phyloP scores from a whole-genome alignment of 192 early-diverging fungal species.

The Coemansia sp. region DNA sequence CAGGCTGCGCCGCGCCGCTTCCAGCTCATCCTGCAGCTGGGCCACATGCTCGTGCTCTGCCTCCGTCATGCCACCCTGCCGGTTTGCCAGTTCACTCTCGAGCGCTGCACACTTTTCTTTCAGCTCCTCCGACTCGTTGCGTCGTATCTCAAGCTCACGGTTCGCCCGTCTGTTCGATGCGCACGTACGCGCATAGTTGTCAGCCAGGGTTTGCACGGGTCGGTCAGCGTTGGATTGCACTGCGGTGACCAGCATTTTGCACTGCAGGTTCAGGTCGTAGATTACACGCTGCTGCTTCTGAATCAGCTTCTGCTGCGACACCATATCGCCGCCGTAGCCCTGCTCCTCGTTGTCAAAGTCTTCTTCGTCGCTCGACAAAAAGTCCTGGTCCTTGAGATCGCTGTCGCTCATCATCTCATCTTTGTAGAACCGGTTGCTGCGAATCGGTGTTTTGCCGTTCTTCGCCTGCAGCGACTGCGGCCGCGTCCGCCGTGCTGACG shows the following conservation, averaged over 20 bases:
- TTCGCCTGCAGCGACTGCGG: slow-evolving; percentile 20
- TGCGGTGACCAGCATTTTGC: slow-evolving; percentile 30
- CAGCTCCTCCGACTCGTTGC: slow-evolving; percentile 13
- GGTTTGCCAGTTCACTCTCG: slow-evolving; percentile 13
- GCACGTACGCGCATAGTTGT: slow-evolving; percentile 36
- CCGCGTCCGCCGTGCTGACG: slow-evolving; percentile 23
- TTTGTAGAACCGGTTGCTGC: slow-evolving; percentile 48
- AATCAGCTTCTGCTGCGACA: slow-evolving; percentile 50
- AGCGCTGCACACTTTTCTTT: slow-evolving; percentile 16
- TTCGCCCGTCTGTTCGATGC: slow-evolving; percentile 47
- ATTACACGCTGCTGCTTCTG: slow-evolving; percentile 53
- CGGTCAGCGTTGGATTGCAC: slow-evolving; percentile 23
- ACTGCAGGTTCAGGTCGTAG: slow-evolving; percentile 43
- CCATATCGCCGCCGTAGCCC: slow-evolving; percentile 42
- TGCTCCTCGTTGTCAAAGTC: slow-evolving; percentile 40
- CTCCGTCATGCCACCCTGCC: slow-evolving; percentile 23
- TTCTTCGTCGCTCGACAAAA: slow-evolving; percentile 51
- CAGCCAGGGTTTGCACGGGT: slow-evolving; percentile 25
- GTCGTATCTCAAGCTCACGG: slow-evolving; percentile 30
- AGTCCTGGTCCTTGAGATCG: slow-evolving; percentile 47
- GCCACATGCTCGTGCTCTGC: slow-evolving; percentile 12
- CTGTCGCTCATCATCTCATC: slow-evolving; percentile 45
- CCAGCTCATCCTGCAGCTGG: slow-evolving; percentile 12
- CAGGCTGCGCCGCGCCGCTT: slow-evolving; percentile 2
- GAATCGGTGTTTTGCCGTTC: slow-evolving; percentile 32